Evolutionary conservation across 2,329 filamentous ascomycete species (phyloP), one percentile per base, ranked within the genome.

Genomic region (Pestalotiopsis sp.): DNA sequence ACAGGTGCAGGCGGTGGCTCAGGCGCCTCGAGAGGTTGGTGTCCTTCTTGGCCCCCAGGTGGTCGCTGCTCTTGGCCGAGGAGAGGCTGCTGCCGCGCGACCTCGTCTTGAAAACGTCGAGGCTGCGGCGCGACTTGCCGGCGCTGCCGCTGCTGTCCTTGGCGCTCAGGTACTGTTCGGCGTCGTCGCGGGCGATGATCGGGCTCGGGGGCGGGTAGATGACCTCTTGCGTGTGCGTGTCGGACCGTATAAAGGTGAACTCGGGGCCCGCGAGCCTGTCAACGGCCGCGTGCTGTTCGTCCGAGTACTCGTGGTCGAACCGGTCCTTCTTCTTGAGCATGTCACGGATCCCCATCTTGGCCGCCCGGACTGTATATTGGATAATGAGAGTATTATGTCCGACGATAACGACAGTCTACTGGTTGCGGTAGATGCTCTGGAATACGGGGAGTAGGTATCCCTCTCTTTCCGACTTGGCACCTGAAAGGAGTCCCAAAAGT

Each of bases 221-320:
- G 72, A 92, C 83, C 79, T 98, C 94, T 78, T 94, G 88, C 1
- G 91, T 90, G 72, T 90, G 82, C 1, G 95, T 97, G 77, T 97
- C 95, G 72, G 93, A 92, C 70, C 94, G 91, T 76, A 96, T 87
- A 82, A 98, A 94, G 71, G 87, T 93, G 83, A 98, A 94, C 73
- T 93, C 90, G 68, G 92, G 90, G 1, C 84, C 78, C 65, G 78
- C 77, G 56, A 83, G 77, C 67, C 74, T 78, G 59, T 78, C 73
- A 66, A 80, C 75, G 23, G 81, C 79, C 70, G 80, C 78, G 70
- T 80, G 74, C 17, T 66, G 65, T 70, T 82, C 78, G 70, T 77
- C 74, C n/a, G 78, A 69, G 45, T 78, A 73, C 58, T 73, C 74
- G 27, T 79, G 76, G 17, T 81, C 80, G 65, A 84, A 74, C 70